Percentiles rank a stretch among this genome's conserved stretches.
Conservation (phyloP, 768 basidiomycete genomes). For the Phlebiopsis flavidoalba region DNA sequence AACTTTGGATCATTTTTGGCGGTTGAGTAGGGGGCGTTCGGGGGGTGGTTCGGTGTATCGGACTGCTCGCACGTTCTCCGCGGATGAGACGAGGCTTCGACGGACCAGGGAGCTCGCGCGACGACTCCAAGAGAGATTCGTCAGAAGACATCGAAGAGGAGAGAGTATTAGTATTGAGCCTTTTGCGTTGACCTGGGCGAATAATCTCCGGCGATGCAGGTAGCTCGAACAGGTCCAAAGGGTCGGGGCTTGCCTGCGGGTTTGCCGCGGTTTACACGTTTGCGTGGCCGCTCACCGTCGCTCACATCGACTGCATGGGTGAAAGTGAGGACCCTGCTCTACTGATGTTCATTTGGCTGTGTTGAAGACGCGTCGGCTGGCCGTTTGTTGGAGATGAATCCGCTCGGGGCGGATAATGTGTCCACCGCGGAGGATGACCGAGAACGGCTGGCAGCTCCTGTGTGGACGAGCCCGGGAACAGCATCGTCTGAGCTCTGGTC, state of each 20-base stretch:
- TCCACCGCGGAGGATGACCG: slow-evolving; percentile 31
- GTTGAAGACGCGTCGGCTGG: slow-evolving; percentile 50
- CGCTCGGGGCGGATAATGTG: slow-evolving; percentile 54
- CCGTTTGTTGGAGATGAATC: slow-evolving; percentile 41
- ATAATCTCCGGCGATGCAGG: slow-evolving; percentile 60
- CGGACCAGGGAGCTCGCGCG: slow-evolving; percentile 35
- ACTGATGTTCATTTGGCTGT: slow-evolving; percentile 36
- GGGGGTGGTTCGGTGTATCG: not conserved
- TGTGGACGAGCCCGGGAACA: slow-evolving; percentile 34
- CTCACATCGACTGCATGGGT: slow-evolving; percentile 33
- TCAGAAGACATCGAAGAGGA: slow-evolving; percentile 58
- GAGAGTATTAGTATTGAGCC: slow-evolving; percentile 31
- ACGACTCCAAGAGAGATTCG: slow-evolving; percentile 54
- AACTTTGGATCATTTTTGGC: not conserved
- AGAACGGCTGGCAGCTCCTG: slow-evolving; percentile 33
- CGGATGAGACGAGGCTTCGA: slow-evolving; percentile 53
- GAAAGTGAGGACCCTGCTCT: slow-evolving; percentile 32
- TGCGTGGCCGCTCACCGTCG: slow-evolving; percentile 66
- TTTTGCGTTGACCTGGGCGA: slow-evolving; percentile 46
- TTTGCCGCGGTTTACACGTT: slow-evolving; percentile 57
- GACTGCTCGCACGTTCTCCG: slow-evolving; percentile 31
- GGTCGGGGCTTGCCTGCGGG: slow-evolving; percentile 21
- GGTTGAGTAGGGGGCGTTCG: not conserved
- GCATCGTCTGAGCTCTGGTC: slow-evolving; percentile 38
- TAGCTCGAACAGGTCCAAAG: slow-evolving; percentile 30